These are phyloP conservation scores for Lachancea fermentati DNA, from an alignment of 805 yeast genomes.

Conservation along the genomic window DNA sequence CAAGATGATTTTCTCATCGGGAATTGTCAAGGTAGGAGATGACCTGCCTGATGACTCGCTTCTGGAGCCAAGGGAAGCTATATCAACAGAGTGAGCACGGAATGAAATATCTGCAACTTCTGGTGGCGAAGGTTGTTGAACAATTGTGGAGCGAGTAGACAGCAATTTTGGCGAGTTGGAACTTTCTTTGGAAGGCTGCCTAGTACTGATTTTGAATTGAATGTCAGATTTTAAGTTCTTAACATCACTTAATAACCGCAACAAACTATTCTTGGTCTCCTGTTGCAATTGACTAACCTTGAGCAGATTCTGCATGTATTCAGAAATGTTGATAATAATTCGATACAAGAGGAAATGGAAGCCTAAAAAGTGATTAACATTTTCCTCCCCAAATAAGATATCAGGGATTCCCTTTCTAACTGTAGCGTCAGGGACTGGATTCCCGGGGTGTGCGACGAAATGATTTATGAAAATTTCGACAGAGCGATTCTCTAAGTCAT, in stretches of 20 bases:
- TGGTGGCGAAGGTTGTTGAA: background rate
- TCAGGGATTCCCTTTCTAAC: slow-evolving; percentile 4
- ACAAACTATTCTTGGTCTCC: background rate
- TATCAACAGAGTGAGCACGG: background rate
- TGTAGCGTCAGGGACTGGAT: slow-evolving; percentile 2
- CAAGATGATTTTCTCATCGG: background rate
- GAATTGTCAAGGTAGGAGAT: background rate
- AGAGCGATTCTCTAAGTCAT: slow-evolving; percentile 4
- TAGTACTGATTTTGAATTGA: background rate
- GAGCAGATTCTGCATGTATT: background rate
- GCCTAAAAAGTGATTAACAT: slow-evolving; percentile 1
- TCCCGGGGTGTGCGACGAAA: slow-evolving; percentile 2
- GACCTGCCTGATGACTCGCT: background rate
- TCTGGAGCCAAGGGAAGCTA: background rate
- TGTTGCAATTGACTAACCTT: background rate
- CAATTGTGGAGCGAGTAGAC: background rate
- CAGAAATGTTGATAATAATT: slow-evolving; percentile 1
- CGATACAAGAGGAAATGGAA: slow-evolving; percentile 3
- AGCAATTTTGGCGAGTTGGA: background rate
- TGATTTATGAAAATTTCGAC: slow-evolving; percentile 3
- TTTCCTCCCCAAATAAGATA: slow-evolving; percentile 1
- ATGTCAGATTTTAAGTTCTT: background rate
- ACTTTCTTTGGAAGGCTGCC: background rate
- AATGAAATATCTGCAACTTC: background rate
- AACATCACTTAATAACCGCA: background rate